phyloP scores from a whole-genome alignment of 2,329 filamentous ascomycete species.

The Dactylellina drechsleri region DNA sequence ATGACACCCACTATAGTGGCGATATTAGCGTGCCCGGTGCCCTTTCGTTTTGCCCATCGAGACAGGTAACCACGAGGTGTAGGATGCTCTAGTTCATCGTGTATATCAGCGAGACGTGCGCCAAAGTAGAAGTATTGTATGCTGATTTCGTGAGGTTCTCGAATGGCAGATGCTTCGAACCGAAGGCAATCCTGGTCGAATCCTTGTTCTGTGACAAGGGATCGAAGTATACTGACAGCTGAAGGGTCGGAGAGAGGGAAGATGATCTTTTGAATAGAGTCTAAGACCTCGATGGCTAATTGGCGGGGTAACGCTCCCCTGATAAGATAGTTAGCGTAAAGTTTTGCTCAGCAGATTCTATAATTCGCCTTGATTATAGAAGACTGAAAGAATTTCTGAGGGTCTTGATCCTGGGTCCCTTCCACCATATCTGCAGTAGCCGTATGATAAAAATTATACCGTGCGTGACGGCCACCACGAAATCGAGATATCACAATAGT shows the following conservation, averaged over 20 bases:
- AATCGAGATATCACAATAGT: too few species aligned
- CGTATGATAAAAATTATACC: too few species aligned
- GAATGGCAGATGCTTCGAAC: constrained; percentile 2
- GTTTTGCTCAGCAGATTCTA: constrained; percentile 50
- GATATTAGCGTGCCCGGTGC: constrained; percentile 6
- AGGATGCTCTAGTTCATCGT: constrained; percentile 11
- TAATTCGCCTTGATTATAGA: background rate
- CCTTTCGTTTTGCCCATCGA: constrained; percentile 6
- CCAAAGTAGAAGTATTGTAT: constrained; percentile 11
- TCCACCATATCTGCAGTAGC: too few species aligned
- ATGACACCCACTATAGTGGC: constrained; percentile 4
- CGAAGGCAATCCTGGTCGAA: constrained; percentile 7
- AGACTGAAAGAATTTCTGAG: background rate
- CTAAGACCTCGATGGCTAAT: constrained; percentile 57
- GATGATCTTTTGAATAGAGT: constrained; percentile 56
- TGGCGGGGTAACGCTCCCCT: constrained; percentile 54
- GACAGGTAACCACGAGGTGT: constrained; percentile 5
- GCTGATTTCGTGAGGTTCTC: constrained; percentile 6
- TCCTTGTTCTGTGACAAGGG: background rate
- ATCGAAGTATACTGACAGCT: background rate
- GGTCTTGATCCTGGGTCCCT: too few species aligned
- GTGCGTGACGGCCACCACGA: too few species aligned
- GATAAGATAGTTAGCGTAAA: background rate
- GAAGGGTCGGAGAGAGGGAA: constrained; percentile 52
- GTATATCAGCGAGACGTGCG: constrained; percentile 11